phyloP scores from a whole-genome alignment of 306 rosid genomes.

The Glycine soja region DNA sequence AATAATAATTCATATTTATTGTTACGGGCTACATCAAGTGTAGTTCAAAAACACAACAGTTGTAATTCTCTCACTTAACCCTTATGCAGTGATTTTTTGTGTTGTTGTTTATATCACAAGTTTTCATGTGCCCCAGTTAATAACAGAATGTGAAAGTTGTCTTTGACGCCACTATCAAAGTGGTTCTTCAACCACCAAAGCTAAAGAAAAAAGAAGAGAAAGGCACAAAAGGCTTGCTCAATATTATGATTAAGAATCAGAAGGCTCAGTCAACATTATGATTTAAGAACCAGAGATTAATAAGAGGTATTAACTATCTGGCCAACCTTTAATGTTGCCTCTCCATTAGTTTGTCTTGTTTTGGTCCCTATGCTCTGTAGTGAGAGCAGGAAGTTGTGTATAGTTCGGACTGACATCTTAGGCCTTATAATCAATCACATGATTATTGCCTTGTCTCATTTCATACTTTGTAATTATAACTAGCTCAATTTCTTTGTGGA shows the following conservation, averaged over 20 bases:
- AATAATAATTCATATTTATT: neutral
- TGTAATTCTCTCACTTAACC: constrained; percentile 27
- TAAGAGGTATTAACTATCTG: constrained; percentile 41
- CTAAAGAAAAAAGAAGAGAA: constrained; percentile 81
- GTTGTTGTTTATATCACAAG: neutral
- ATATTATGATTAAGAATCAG: constrained; percentile 66
- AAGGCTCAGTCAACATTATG: constrained; percentile 71
- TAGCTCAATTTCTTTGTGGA: neutral
- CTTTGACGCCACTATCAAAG: constrained; percentile 91
- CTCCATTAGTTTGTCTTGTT: constrained; percentile 24
- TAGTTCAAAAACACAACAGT: constrained; percentile 86
- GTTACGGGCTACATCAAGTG: constrained; percentile 79
- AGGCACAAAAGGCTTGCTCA: constrained; percentile 69
- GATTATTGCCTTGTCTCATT: constrained; percentile 42
- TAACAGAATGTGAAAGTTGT: constrained; percentile 88
- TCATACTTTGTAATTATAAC: constrained; percentile 43
- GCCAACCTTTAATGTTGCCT: constrained; percentile 33
- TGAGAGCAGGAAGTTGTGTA: constrained; percentile 56
- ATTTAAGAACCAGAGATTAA: constrained; percentile 41
- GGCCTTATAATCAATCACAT: constrained; percentile 49
- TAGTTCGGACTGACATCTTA: constrained; percentile 56
- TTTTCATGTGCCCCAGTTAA: constrained; percentile 13
- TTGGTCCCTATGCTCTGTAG: constrained; percentile 29
- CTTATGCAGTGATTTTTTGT: neutral
- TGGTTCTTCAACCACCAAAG: constrained; percentile 93